Evolutionary conservation across 345 rosid genomes (phyloP), one percentile per base, ranked within the genome.

Genomic region (Gossypium anomalum): DNA sequence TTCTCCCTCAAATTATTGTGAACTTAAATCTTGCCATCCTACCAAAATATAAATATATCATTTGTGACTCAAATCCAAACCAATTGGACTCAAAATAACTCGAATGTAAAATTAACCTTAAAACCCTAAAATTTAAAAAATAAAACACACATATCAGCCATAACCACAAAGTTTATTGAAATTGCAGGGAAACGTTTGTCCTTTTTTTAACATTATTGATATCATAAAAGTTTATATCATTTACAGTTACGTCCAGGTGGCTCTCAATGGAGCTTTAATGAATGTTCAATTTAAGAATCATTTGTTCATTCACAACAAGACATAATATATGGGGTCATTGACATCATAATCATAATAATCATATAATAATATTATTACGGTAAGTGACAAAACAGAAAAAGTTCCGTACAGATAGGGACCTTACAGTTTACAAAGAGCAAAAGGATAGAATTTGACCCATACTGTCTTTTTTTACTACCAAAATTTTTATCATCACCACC

Each of bases 391-490:
- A 29, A 53, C 57, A 55, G 55, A 2, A 23, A 75, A 29, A 4
- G 52, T 58, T 34, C 63, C 57, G 38, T 80, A 75, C 64, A 16
- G 4, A 20, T 12, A 9, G 45, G 48, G 51, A 23, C 71, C 77
- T 20, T 61, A 64, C 71, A 79, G 12, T 3, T 20, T 57, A 20
- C 60, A 57, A 57, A 29, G 73, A 59, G 73, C 79, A 80, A 73
- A 34, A 12, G 29, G 62, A 77, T 49, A 10, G 63, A 63, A 73
- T 80, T 15, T 7, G 25, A 10, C 27, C 61, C 68, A 67, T 74
- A 27, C 68, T 23, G 64, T 62, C 49, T 66, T 65, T 41, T 60
- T 74, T 65, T 47, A 67, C 73, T 70, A 73, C 65, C 81, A 83
- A 82, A 83, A 78, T 70, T 78, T 75, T 44, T 10, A 8, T 45